Base-by-base conservation (phyloP, 2,329 filamentous ascomycete genomes). In the Cladosporium sp. region DNA sequence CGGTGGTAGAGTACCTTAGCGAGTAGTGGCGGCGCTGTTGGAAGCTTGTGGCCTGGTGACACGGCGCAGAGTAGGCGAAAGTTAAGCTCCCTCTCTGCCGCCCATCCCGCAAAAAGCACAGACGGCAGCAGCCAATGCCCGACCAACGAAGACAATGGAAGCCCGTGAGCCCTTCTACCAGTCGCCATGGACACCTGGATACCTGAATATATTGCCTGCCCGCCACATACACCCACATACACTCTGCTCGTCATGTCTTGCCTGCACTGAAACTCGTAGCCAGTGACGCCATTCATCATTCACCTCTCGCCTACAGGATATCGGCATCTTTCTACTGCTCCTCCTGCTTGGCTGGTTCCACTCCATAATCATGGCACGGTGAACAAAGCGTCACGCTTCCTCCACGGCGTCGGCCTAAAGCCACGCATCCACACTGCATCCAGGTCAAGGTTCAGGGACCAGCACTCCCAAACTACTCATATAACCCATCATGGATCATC, bases 311-410 rank as follows among this genome's bases (percentile, higher is more conserved):
- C 55, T 58, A n/a, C 59, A 54, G 21, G 36, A 52, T 34, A 52
- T 58, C 55, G 24, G 30, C 61, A 52, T 34, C 51, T 41, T 14
- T 36, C 34, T 32, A 38, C 28, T 41, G 52, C 28, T n/a, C n/a
- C 51, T 55, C 18, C 32, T 52, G 26, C 61, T 64, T 64, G 61
- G 61, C 61, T 47, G 51, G 51, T 64, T 47, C 61, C 61, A 64
- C 61, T 52, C 38, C 61, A 52, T 47, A 11, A 47, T 12, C 38
- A 63, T 63, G 60, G 30, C 47, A 44, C 51, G 51, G 61, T 64
- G 61, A 64, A 64, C 61, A 64, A 64, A 64, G 61, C 61, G 61
- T 24, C 61, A 57, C 61, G 51, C 61, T 64, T 47, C 51, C 61
- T 55, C 30, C 36, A 44, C 24, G 34, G 34, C 47, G 21, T 54